Evolutionary conservation across 2,329 filamentous ascomycete genomes (phyloP).

Genomic region (Capronia epimyces): DNA sequence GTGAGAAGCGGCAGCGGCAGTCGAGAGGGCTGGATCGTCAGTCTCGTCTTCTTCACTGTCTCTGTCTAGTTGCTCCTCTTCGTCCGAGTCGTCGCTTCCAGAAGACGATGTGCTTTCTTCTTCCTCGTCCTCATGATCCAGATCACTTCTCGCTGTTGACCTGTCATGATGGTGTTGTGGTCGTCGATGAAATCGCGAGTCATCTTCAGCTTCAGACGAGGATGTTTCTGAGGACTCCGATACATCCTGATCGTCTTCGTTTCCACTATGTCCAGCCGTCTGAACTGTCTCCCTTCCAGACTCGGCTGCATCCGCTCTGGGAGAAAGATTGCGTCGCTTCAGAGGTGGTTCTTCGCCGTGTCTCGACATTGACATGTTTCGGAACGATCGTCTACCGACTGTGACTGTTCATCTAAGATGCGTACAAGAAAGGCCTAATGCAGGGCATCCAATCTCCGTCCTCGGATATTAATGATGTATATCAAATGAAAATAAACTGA

Average conservation of each 20-base stretch:
- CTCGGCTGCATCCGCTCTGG: not conserved
- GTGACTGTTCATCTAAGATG: too few species aligned
- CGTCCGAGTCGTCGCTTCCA: slow-evolving; percentile 6
- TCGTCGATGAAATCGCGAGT: not conserved
- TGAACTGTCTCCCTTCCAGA: not conserved
- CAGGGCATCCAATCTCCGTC: too few species aligned
- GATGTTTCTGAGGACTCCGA: not conserved
- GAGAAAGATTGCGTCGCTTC: not conserved
- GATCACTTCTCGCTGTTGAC: not conserved
- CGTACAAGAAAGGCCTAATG: too few species aligned
- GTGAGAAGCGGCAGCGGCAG: not conserved
- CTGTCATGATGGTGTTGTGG: not conserved
- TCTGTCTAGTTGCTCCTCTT: not conserved
- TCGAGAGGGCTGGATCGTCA: slow-evolving; percentile 13
- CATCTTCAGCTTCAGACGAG: not conserved
- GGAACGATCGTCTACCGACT: not conserved
- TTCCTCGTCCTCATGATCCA: not conserved
- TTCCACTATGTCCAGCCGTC: not conserved
- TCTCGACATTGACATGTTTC: not conserved
- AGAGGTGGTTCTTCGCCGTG: not conserved
- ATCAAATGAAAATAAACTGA: too few species aligned
- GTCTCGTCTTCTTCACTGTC: not conserved
- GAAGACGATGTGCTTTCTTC: slow-evolving; percentile 12
- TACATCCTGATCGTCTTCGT: not conserved
- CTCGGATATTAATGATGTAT: too few species aligned